A percentile compares a stretch with the other conserved stretches of the same genome.
phyloP scores from a whole-genome alignment of 495 filamentous ascomycete genomes.

The Aspergillus saccharolyticus region DNA sequence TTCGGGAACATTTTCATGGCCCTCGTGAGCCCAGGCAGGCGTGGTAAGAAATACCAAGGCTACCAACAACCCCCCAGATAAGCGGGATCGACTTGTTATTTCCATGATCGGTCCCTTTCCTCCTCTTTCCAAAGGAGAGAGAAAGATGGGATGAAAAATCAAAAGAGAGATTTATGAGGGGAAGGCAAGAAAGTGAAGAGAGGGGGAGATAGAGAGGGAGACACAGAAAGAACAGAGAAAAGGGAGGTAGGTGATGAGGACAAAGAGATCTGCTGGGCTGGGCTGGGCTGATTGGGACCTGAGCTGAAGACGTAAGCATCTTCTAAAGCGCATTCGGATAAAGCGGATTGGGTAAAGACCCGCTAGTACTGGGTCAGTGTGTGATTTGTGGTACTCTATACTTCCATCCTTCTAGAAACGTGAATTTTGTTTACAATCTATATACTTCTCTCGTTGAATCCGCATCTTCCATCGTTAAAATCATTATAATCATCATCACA shows the following conservation, averaged over 20 bases:
- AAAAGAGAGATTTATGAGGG: too few relatives aligned
- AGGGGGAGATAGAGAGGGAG: not conserved
- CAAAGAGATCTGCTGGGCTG: not conserved
- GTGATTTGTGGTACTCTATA: too few relatives aligned
- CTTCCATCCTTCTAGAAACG: too few relatives aligned
- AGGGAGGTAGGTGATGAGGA: not conserved
- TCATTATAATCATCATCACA: not conserved
- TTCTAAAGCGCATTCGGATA: not conserved
- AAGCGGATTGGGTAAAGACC: not conserved
- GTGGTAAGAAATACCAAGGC: slow-evolving; percentile 30
- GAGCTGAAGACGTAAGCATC: too few relatives aligned
- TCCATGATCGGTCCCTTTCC: slow-evolving; percentile 6
- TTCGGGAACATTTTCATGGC: slow-evolving; percentile 69
- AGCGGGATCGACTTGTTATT: slow-evolving; percentile 13
- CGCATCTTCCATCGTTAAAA: too few relatives aligned
- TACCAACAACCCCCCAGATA: slow-evolving; percentile 16
- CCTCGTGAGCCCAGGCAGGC: slow-evolving; percentile 59
- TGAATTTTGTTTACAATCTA: too few relatives aligned
- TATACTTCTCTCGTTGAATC: too few relatives aligned
- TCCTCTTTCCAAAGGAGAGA: not conserved
- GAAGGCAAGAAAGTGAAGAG: too few relatives aligned
- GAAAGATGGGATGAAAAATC: not conserved
- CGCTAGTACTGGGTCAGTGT: too few relatives aligned
- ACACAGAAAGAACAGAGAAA: not conserved
- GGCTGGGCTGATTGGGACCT: not conserved